phyloP scores from a whole-genome alignment of 805 yeast species.

The Candida succiphila region DNA sequence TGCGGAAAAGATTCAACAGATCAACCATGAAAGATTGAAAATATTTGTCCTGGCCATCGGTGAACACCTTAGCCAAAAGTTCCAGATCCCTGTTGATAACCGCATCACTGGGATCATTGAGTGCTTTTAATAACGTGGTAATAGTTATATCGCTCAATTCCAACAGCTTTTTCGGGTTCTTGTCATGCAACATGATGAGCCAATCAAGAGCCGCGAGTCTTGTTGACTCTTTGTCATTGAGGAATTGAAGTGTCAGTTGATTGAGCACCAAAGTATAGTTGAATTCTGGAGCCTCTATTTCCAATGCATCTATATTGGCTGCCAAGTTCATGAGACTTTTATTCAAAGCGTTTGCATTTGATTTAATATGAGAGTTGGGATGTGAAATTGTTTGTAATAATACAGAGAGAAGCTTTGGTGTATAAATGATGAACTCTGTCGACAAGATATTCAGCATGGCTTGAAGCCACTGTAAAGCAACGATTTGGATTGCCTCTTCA shows the following conservation, averaged over 20 bases:
- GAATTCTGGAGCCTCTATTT: slow-evolving; percentile 24
- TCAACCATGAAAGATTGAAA: slow-evolving; percentile 69
- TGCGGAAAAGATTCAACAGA: slow-evolving; percentile 57
- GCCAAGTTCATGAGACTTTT: slow-evolving; percentile 45
- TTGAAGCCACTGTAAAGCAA: slow-evolving; percentile 76
- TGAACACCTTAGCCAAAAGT: slow-evolving; percentile 62
- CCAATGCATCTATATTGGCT: slow-evolving; percentile 25
- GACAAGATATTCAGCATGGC: slow-evolving; percentile 68
- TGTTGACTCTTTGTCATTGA: slow-evolving; percentile 70
- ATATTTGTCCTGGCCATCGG: slow-evolving; percentile 62
- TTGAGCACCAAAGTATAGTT: slow-evolving; percentile 57
- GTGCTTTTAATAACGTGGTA: slow-evolving; percentile 66
- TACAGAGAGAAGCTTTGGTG: slow-evolving; percentile 67
- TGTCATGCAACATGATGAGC: slow-evolving; percentile 72
- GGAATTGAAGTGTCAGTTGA: slow-evolving; percentile 61
- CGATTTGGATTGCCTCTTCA: slow-evolving; percentile 67
- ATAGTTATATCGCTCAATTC: slow-evolving; percentile 56
- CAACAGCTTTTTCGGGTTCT: slow-evolving; percentile 48
- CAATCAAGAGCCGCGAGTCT: slow-evolving; percentile 82
- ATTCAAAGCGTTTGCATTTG: slow-evolving; percentile 48
- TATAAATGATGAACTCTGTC: slow-evolving; percentile 56
- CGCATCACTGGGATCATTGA: slow-evolving; percentile 58
- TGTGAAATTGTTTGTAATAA: slow-evolving; percentile 55
- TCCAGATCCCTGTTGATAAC: slow-evolving; percentile 69
- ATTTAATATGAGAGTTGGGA: slow-evolving; percentile 36